These are phyloP conservation scores for Colletotrichum sp. DNA, from an alignment of 2,329 filamentous ascomycete genomes.

Conservation along the genomic window DNA sequence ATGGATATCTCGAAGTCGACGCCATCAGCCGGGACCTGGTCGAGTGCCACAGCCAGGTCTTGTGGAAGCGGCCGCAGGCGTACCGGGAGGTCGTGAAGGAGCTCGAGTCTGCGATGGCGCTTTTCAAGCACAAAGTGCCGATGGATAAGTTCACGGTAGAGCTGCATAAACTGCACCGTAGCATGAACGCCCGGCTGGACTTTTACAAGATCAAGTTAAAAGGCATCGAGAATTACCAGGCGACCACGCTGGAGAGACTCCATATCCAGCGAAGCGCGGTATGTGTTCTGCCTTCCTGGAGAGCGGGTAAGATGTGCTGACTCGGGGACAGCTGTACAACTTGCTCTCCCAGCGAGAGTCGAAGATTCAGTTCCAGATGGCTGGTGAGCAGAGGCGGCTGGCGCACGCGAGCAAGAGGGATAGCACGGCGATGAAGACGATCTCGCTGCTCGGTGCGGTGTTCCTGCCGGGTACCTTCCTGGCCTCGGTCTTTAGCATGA, in stretches of 20 bases:
- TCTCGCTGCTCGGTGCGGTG: conserved; percentile 66
- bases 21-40: conserved; percentile 66
- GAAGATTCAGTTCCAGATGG: conserved; percentile 67
- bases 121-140: conserved; percentile 38
- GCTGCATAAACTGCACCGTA: conserved; percentile 53
- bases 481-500: conserved; percentile 69
- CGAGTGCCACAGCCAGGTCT: conserved; percentile 66
- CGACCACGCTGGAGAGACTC: conserved; percentile 64
- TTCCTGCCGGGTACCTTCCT: conserved; percentile 69
- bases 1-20: conserved; percentile 60
- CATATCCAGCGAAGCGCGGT: conserved; percentile 67
- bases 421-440: conserved; percentile 69
- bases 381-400: conserved; percentile 62
- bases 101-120: conserved; percentile 52
- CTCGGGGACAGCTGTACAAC: conserved; percentile 59
- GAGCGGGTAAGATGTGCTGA: not conserved
- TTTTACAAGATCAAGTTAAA: conserved; percentile 67
- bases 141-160: conserved; percentile 32
- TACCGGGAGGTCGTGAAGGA: conserved; percentile 59
- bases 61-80: conserved; percentile 68
- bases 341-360: conserved; percentile 70
- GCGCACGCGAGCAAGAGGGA: conserved; percentile 66
- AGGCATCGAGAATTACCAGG: conserved; percentile 67
- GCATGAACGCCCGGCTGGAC: conserved; percentile 58
- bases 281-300: conserved; percentile 29